These are phyloP conservation scores for Heliamphora exappendiculata DNA, from an alignment of 148 eudicot genomes.

Conservation along the genomic window DNA sequence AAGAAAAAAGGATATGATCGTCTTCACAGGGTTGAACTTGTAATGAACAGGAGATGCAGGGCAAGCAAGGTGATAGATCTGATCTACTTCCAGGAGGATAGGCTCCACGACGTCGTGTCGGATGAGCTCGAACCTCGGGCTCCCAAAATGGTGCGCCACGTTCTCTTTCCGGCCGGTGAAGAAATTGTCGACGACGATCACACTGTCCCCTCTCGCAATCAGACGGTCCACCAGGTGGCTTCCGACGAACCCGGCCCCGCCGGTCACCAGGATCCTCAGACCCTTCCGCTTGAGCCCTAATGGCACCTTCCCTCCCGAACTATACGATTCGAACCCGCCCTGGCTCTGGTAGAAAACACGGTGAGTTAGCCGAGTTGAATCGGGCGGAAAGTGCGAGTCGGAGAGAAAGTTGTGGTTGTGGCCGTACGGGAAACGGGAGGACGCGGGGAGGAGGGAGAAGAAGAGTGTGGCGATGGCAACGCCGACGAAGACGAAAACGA, in stretches of 20 bases:
- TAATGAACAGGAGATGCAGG: slow-evolving; percentile 98
- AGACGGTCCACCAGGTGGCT: slow-evolving; percentile 86
- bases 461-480: slow-evolving; percentile 53
- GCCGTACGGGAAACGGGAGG: slow-evolving; percentile 6
- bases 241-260: slow-evolving; percentile 93
- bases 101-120: slow-evolving; percentile 99
- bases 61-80: slow-evolving; percentile 96
- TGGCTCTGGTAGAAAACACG: slow-evolving; percentile 24
- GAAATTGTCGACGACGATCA: slow-evolving; percentile 90
- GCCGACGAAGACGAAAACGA: slow-evolving; percentile 69
- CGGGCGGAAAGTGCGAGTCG: slow-evolving; percentile 28
- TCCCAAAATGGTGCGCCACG: slow-evolving; percentile 80
- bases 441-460: slow-evolving; percentile 46
- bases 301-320: slow-evolving; percentile 70
- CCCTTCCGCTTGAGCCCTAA: slow-evolving; percentile 73
- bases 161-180: slow-evolving; percentile 93
- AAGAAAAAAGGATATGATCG: slow-evolving; percentile 75
- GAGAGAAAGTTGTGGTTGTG: slow-evolving; percentile 11
- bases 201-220: slow-evolving; percentile 78
- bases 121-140: slow-evolving; percentile 83
- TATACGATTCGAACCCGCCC: slow-evolving; percentile 22
- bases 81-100: slow-evolving; percentile 74
- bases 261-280: slow-evolving; percentile 81
- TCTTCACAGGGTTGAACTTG: slow-evolving; percentile 94
- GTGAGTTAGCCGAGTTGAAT: slow-evolving; percentile 23